Conservation (phyloP, 2,329 filamentous ascomycete species). For the Tolypocladium tropicale region DNA sequence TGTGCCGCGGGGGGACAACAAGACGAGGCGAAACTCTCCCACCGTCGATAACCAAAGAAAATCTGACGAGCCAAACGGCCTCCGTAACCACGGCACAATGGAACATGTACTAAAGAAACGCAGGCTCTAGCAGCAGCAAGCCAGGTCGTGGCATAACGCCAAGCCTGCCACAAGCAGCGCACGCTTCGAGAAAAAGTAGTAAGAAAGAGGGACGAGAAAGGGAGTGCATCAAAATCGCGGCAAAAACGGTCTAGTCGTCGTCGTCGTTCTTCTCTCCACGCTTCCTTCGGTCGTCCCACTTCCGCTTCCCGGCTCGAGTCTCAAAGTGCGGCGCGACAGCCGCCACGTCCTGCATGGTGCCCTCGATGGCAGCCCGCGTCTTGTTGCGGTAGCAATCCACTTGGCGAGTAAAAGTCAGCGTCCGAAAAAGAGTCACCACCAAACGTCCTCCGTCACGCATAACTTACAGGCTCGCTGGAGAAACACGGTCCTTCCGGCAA, state of each 20-base stretch:
- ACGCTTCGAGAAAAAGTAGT: background rate
- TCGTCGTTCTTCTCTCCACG: conserved; percentile 18
- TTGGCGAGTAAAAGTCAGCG: conserved; percentile 24
- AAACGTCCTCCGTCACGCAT: background rate
- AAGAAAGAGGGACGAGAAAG: background rate
- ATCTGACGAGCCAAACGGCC: background rate
- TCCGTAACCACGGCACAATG: background rate
- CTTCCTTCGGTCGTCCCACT: conserved; percentile 51
- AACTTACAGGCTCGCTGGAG: conserved; percentile 82
- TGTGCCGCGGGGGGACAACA: background rate
- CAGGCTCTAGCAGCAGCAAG: background rate
- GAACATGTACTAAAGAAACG: background rate
- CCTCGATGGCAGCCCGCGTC: conserved; percentile 73
- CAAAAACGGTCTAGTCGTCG: conserved; percentile 11
- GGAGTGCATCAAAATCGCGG: background rate
- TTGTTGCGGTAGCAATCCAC: conserved; percentile 94
- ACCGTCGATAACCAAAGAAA: background rate
- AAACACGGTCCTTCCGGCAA: conserved; percentile 77
- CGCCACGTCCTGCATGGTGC: conserved; percentile 63
- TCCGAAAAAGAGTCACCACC: background rate
- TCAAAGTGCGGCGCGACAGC: conserved; percentile 77
- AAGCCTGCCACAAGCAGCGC: background rate
- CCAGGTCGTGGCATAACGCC: background rate
- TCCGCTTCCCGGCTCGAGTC: conserved; percentile 75
- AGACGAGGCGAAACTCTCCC: background rate